Evolutionary conservation across 2,329 filamentous ascomycete genomes (phyloP), one percentile per base, ranked within the genome.

Genomic region (Aspergillus ochraceoroseus): DNA sequence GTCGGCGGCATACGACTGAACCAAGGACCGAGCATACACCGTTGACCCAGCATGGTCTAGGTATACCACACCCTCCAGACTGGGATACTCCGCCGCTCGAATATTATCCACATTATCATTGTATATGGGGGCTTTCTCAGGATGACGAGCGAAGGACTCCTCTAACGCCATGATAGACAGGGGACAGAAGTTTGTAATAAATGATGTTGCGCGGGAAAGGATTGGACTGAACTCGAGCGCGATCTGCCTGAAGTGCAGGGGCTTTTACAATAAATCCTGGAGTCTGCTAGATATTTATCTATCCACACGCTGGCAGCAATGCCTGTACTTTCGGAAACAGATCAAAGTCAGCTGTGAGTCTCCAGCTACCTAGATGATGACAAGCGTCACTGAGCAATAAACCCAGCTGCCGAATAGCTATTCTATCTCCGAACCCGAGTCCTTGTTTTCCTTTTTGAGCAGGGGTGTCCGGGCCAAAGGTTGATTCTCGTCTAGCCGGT

Each of bases 1-100:
- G 14, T 49, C 44, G 4, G 15, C 11, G 2, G 39, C 35, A 22
- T 44, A 47, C 1, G 30, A 15, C 30, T 36, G 35, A n/a, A 49
- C 18, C n/a, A 38, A n/a, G 2, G 47, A 49, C 18, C 36, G 40
- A 1, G 47, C 30, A 26, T 47, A 49, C 4, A 49, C 27, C 8
- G 47, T 47, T 3, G 43, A 38, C 19, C 47, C 47, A 0, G 47
- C 43, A 23, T 49, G 47, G 19, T 49, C 47, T 2, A 49, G 32
- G 22, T 49, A 49, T 3, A 44, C 26, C 14, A 27, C 31, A 7
- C 32, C n/a, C 3, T 11, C 26, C 19, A 43, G 15, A 7, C 35
- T 32, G 15, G 41, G 41, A 7, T 43, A 43, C 11, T 43, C 35
- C 3, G 7, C 18, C 6, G 28, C 31, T 12, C 41, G 35, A 15